phyloP scores from a whole-genome alignment of 1,139 yeast genomes.

The Pichia sp. region DNA sequence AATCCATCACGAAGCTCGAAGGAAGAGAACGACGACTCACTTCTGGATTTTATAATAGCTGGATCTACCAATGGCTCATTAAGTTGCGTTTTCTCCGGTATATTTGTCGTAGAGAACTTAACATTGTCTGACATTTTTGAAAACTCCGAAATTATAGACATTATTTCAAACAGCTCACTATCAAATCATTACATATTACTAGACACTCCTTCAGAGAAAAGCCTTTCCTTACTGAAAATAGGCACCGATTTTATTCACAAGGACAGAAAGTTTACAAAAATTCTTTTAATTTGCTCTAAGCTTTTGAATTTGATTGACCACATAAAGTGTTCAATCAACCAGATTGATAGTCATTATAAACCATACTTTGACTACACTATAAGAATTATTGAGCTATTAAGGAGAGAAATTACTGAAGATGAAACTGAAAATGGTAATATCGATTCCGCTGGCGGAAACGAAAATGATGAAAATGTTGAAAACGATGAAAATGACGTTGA shows the following conservation, averaged over 20 bases:
- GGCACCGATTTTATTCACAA: constrained; percentile 26
- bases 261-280: constrained; percentile 20
- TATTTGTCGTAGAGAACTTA: constrained; percentile 33
- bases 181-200: constrained; percentile 25
- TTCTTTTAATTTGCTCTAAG: constrained; percentile 26
- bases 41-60: constrained; percentile 32
- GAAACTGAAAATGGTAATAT: neutral
- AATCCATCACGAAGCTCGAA: neutral
- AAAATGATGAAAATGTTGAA: neutral
- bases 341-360: constrained; percentile 38
- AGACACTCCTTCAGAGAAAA: constrained; percentile 7
- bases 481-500: neutral
- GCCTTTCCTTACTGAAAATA: constrained; percentile 17
- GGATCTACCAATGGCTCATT: constrained; percentile 29
- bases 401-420: constrained; percentile 29
- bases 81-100: constrained; percentile 34
- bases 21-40: neutral
- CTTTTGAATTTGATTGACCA: constrained; percentile 34
- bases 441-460: constrained; percentile 1
- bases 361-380: constrained; percentile 41
- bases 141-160: constrained; percentile 5
- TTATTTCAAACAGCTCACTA: neutral
- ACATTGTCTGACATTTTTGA: constrained; percentile 2
- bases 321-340: constrained; percentile 39
- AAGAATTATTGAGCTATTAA: constrained; percentile 35